A percentile compares a stretch with the other conserved stretches of the same genome.
Evolutionary conservation across 2,329 filamentous ascomycete species (phyloP).

Genomic region (Aspergillus candidus): DNA sequence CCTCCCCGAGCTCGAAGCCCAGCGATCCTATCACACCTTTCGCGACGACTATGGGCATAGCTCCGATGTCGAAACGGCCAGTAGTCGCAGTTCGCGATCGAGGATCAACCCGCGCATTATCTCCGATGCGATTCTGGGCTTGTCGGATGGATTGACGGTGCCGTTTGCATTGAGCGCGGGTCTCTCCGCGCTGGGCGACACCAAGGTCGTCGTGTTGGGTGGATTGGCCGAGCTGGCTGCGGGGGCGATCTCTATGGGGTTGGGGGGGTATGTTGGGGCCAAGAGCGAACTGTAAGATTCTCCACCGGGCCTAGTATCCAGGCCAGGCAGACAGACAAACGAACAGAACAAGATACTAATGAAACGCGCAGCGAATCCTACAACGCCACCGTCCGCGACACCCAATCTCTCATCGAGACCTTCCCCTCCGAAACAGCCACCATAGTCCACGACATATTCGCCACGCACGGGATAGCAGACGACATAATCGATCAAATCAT

Average conservation of each 20-base stretch:
- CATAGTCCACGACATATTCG: conserved; percentile 39
- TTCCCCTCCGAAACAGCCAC: conserved; percentile 32
- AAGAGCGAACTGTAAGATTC: conserved; percentile 43
- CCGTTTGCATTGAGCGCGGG: conserved; percentile 74
- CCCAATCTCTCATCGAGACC: conserved; percentile 34
- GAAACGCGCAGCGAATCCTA: conserved; percentile 37
- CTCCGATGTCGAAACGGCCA: conserved; percentile 18
- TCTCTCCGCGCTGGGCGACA: conserved; percentile 54
- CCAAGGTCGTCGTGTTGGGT: conserved; percentile 63
- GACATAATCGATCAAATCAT: conserved; percentile 32
- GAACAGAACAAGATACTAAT: not conserved
- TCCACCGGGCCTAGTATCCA: no score
- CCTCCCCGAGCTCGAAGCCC: conserved; percentile 29
- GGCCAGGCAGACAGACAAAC: no score
- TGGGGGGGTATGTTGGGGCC: conserved; percentile 65
- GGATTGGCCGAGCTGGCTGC: conserved; percentile 71
- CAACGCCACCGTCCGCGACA: conserved; percentile 40
- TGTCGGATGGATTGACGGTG: conserved; percentile 72
- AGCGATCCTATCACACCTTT: conserved; percentile 33
- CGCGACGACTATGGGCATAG: conserved; percentile 17
- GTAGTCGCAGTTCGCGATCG: conserved; percentile 21
- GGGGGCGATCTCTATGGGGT: conserved; percentile 70
- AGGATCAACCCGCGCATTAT: conserved; percentile 41
- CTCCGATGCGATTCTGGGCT: conserved; percentile 63
- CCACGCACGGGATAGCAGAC: conserved; percentile 35